These are phyloP conservation scores for Aspergillus ibericus DNA, from an alignment of 2,329 filamentous ascomycete genomes.

Conservation along the genomic window DNA sequence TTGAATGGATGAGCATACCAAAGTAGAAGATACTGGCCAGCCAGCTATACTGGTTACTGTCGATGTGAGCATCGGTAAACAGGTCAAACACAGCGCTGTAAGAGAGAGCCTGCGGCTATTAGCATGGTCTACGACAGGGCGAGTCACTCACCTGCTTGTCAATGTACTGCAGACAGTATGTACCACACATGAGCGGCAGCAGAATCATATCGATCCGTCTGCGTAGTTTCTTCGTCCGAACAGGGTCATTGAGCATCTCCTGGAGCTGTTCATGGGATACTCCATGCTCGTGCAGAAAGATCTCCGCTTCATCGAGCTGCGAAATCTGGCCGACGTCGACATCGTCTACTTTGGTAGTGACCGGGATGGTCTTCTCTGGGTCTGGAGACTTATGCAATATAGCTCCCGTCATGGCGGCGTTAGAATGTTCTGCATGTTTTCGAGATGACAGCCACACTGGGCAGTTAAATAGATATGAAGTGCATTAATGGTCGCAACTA, in stretches of 20 bases:
- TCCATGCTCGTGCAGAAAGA: slow-evolving; percentile 52
- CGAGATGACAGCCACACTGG: too few species aligned
- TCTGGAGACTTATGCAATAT: background rate
- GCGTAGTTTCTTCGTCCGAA: slow-evolving; percentile 30
- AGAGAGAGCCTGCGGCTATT: slow-evolving; percentile 43
- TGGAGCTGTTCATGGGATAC: slow-evolving; percentile 46
- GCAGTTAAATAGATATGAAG: background rate
- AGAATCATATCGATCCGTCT: slow-evolving; percentile 53
- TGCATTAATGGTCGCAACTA: background rate
- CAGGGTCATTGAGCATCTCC: slow-evolving; percentile 47
- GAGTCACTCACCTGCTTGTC: slow-evolving; percentile 43
- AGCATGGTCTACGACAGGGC: too few species aligned
- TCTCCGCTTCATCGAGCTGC: slow-evolving; percentile 50
- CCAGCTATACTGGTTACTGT: slow-evolving; percentile 50
- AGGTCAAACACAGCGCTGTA: slow-evolving; percentile 60
- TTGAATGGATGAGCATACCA: slow-evolving; percentile 20
- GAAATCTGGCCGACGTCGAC: slow-evolving; percentile 23
- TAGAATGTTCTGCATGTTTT: too few species aligned
- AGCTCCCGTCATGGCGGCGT: background rate
- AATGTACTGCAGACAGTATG: slow-evolving; percentile 52
- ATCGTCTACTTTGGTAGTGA: slow-evolving; percentile 9
- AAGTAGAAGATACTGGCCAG: slow-evolving; percentile 59
- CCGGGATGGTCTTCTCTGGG: background rate
- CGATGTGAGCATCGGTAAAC: slow-evolving; percentile 51
- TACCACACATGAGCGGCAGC: slow-evolving; percentile 50